Evolutionary conservation across 371 early-diverging fungal species (phyloP).

Genomic region (Thermomucor indicae-seudaticae): DNA sequence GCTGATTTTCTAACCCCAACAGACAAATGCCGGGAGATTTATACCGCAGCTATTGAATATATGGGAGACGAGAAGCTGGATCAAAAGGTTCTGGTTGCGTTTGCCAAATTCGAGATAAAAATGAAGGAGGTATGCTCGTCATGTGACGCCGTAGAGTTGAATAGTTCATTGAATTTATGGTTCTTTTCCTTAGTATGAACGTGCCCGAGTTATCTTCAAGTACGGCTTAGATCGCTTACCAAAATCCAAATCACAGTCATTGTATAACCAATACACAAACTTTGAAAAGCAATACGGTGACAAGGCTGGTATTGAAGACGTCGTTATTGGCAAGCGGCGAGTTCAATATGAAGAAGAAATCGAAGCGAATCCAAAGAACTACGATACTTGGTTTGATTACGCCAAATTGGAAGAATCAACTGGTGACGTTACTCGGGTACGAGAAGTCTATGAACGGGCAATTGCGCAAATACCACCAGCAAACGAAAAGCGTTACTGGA

Average conservation of each 20-base stretch:
- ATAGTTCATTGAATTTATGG: not conserved
- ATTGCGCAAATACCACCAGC: constrained; percentile 87
- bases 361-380: constrained; percentile 77
- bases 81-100: constrained; percentile 87
- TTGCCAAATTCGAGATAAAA: constrained; percentile 93
- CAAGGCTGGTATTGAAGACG: constrained; percentile 84
- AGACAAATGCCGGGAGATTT: constrained; percentile 84
- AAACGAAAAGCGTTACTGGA: constrained; percentile 91
- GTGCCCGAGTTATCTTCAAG: constrained; percentile 94
- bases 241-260: constrained; percentile 74
- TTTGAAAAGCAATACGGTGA: constrained; percentile 97
- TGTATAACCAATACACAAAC: constrained; percentile 89
- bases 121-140: constrained; percentile 66
- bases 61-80: constrained; percentile 88
- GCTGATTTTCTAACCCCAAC: constrained; percentile 1
- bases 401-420: constrained; percentile 81
- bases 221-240: constrained; percentile 89
- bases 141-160: not conserved
- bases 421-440: constrained; percentile 68
- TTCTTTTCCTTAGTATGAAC: constrained; percentile 55
- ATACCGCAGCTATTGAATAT: constrained; percentile 81
- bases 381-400: constrained; percentile 96
- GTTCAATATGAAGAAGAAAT: constrained; percentile 88
- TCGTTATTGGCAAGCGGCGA: constrained; percentile 83
- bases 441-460: constrained; percentile 96